Percentiles rank a stretch among this genome's conserved stretches.
These are phyloP conservation scores for Violaceomyces palustris DNA, from an alignment of 1,284 basidiomycete genomes.

Conservation along the genomic window DNA sequence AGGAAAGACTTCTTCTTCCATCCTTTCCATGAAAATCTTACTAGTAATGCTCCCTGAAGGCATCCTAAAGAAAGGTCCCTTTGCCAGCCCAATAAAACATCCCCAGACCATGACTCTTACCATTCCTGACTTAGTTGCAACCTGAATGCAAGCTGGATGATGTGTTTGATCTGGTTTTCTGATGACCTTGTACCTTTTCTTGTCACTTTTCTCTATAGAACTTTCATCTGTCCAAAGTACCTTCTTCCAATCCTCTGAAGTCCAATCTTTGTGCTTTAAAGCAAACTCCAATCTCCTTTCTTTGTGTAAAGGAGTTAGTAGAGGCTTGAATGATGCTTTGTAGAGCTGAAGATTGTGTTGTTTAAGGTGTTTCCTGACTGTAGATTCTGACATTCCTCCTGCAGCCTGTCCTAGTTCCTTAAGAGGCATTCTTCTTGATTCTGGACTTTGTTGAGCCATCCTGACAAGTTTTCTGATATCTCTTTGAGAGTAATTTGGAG, in stretches of 20 bases:
- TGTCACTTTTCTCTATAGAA: too few relatives aligned
- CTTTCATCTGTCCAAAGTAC: constrained; percentile 13
- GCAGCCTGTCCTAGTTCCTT: too few relatives aligned
- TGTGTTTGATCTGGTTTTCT: constrained; percentile 1
- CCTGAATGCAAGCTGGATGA: constrained; percentile 1
- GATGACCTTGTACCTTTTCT: constrained; percentile 8
- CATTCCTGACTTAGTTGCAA: constrained; percentile 7
- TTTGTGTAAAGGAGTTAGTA: too few relatives aligned
- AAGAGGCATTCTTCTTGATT: too few relatives aligned
- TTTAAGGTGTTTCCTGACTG: too few relatives aligned
- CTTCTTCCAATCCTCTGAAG: constrained; percentile 6
- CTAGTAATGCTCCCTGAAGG: constrained; percentile 51
- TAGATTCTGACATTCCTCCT: too few relatives aligned
- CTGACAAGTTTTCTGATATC: too few relatives aligned
- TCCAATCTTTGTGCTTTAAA: constrained; percentile 5
- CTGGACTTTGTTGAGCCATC: too few relatives aligned
- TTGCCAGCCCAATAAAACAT: constrained; percentile 7
- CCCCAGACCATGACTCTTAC: constrained; percentile 12
- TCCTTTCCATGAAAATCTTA: constrained; percentile 33
- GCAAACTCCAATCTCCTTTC: constrained; percentile 3
- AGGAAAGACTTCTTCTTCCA: constrained; percentile 21
- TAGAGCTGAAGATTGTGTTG: too few relatives aligned
- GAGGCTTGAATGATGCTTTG: too few relatives aligned
- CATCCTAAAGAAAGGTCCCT: constrained; percentile 50
- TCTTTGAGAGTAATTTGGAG: too few relatives aligned